Evolutionary conservation across 306 rosid genomes (phyloP).

Genomic region (Ormosia semicastrata): DNA sequence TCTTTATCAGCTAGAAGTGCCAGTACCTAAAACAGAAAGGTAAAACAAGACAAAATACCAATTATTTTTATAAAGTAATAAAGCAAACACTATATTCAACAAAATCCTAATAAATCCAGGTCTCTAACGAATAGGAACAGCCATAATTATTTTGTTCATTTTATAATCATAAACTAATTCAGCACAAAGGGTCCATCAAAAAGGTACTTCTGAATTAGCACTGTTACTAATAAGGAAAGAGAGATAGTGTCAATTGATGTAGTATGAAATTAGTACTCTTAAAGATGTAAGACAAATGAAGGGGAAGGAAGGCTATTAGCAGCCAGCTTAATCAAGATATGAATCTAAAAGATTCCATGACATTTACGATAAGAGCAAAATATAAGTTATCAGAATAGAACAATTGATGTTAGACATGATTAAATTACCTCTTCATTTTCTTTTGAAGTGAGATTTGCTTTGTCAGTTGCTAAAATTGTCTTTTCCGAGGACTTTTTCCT

Average conservation of each 20-base stretch:
- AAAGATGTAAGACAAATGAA: neutral
- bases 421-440: constrained; percentile 68
- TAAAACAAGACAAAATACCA: neutral
- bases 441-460: constrained; percentile 32
- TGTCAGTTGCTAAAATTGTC: constrained; percentile 43
- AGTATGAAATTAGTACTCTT: neutral
- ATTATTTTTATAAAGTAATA: neutral
- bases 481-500: constrained; percentile 81
- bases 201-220: neutral
- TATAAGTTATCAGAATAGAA: constrained; percentile 1
- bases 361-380: neutral
- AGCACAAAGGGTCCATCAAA: neutral
- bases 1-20: constrained; percentile 67
- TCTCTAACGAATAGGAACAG: neutral
- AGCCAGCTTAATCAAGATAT: constrained; percentile 3
- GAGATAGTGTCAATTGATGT: neutral
- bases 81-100: neutral
- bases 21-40: constrained; percentile 42
- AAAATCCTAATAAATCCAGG: too few species aligned
- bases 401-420: neutral
- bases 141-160: neutral
- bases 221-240: neutral
- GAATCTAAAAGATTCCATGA: neutral
- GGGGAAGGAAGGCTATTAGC: neutral
- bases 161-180: constrained; percentile 9